Evolutionary conservation across 169 alveolate genomes (phyloP).

Genomic region (Eimeria tenella): DNA sequence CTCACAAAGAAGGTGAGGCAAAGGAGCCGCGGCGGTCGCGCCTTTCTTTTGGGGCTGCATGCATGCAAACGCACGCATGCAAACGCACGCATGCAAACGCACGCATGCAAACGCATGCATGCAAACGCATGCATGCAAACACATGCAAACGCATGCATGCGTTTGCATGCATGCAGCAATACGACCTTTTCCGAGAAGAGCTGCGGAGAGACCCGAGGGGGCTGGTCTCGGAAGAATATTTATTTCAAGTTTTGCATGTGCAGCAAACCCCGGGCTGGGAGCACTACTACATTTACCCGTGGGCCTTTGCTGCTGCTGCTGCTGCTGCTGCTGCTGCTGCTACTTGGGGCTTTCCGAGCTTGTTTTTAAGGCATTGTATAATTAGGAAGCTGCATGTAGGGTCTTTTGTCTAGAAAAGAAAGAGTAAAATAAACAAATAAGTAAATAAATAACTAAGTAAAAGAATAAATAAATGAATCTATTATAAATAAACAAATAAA

Average conservation of each 20-base stretch:
- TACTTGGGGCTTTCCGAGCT: too few relatives aligned
- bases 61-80: too few relatives aligned
- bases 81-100: too few relatives aligned
- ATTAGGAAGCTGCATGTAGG: too few relatives aligned
- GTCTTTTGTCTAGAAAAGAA: too few relatives aligned
- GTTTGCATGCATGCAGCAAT: constrained; percentile 40
- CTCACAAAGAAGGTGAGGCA: constrained; percentile 20
- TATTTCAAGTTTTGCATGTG: constrained; percentile 38
- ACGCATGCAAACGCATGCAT: constrained; percentile 7
- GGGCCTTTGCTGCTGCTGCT: background rate
- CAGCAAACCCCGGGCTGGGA: constrained; percentile 78
- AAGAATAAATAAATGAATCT: too few relatives aligned
- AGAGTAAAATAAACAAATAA: too few relatives aligned
- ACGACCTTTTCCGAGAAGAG: constrained; percentile 60
- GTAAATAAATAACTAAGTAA: too few relatives aligned
- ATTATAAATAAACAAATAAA: too few relatives aligned
- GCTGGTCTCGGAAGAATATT: constrained; percentile 37
- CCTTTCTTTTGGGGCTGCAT: too few relatives aligned
- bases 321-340: too few relatives aligned
- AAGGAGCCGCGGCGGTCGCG: background rate
- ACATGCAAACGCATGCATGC: background rate
- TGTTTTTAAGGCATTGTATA: too few relatives aligned
- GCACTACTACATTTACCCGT: constrained; percentile 77
- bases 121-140: background rate
- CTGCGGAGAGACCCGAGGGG: constrained; percentile 10